A percentile compares a stretch with the other conserved stretches of the same genome.
These are phyloP conservation scores for Chlorella sp. DNA, from an alignment of 139 green algal genomes.

Conservation along the genomic window DNA sequence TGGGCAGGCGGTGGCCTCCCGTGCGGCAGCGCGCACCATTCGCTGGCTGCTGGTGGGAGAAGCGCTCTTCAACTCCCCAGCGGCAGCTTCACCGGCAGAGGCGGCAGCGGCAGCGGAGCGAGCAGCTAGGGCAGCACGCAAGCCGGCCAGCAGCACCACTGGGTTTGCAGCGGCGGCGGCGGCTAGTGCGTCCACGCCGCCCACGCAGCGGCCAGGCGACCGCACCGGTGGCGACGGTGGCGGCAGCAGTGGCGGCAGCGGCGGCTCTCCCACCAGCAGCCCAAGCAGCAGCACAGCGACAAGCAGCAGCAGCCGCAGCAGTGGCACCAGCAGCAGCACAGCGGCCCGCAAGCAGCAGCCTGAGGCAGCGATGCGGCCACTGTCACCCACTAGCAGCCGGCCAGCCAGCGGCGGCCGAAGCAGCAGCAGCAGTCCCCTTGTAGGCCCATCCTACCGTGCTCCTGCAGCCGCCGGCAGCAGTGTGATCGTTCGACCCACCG, in stretches of 20 bases:
- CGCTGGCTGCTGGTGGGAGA: conserved; percentile 35
- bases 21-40: conserved; percentile 30
- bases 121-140: not conserved
- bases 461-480: not conserved
- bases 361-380: conserved; percentile 10
- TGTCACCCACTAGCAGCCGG: conserved; percentile 19
- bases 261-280: not conserved
- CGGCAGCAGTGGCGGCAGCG: not conserved
- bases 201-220: not conserved
- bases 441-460: not conserved
- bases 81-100: not conserved
- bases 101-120: conserved; percentile 11
- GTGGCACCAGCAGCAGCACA: not conserved
- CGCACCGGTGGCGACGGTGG: not conserved
- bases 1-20: conserved; percentile 19
- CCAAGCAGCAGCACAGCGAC: not conserved
- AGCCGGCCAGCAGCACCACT: not conserved
- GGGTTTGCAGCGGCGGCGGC: conserved; percentile 5
- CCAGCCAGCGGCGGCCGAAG: not conserved
- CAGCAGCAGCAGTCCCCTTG: not conserved
- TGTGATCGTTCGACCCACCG: conserved; percentile 17
- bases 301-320: not conserved
- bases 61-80: not conserved
- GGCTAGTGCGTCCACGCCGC: not conserved
- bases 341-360: not conserved